Base-by-base conservation (phyloP, 768 basidiomycete species). In the Termitomyces sp. region DNA sequence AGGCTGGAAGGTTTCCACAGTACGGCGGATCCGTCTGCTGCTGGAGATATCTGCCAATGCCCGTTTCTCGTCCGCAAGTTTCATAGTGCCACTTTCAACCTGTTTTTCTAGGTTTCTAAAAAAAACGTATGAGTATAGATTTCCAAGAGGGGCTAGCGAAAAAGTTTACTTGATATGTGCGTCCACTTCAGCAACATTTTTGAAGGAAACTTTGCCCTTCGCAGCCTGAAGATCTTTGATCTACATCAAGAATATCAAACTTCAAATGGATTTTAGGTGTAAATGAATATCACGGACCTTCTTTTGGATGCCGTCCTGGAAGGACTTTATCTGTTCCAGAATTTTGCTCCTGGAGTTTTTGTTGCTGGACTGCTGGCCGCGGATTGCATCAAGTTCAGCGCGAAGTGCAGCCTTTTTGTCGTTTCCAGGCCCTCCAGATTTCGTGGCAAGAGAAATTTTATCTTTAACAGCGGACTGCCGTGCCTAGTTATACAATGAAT, bases 11-110 rank as follows among this genome's bases (percentile, higher is more conserved):
- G 80, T 69, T 71, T 98, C 94, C 57, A 98, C 85, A 13, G 75
- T 74, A 68, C 80, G 86, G 52, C 92, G 86, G 58, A 73, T 79
- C 43, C 92, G 88, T 67, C 83, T 91, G 60, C 79, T 74, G 44
- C 80, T 79, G 60, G 79, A 83, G 60, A 99, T 96, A 65, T 98
- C 96, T 62, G 84, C 81, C n/a, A 99, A 80, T 5, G 94, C 91
- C 52, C 93, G 87, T 74, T 97, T 98, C 74, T 99, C 97, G 56
- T 97, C 95, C 27, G 87, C 94, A 58, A 98, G 80, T 69, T 92
- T 97, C 81, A 99, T 80, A 58, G 65, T 84, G 26, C 96, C 96
- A 5, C 92, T 92, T 68, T 98, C 96, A 53, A 99, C 87, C 69
- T 94, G 90, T 67, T 84, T 88, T 50, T 98, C 92, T 59, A 97